A percentile compares a stretch with the other conserved stretches of the same genome.
Conservation (phyloP, 306 rosid species). For the Vigna trinervia region DNA sequence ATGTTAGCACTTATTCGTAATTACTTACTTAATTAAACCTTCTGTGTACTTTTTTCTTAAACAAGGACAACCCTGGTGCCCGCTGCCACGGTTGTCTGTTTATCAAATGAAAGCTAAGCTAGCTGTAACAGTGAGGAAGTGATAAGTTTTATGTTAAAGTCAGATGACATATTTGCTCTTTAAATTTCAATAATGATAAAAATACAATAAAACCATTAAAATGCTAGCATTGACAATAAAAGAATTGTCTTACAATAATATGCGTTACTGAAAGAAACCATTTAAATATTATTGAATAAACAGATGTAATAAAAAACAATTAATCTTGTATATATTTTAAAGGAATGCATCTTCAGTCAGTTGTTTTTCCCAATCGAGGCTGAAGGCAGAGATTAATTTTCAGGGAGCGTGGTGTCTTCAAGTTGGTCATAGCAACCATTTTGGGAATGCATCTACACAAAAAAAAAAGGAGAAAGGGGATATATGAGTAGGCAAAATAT, state of each 20-base stretch:
- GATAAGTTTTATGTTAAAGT: no score
- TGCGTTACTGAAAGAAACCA: constrained; percentile 26
- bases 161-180: background rate
- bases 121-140: background rate
- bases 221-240: background rate
- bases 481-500: constrained; percentile 18
- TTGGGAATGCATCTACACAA: constrained; percentile 48
- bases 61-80: no score
- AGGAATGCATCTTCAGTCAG: constrained; percentile 33
- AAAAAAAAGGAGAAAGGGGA: constrained; percentile 13
- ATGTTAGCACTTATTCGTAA: no score
- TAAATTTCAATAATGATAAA: background rate
- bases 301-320: constrained; percentile 32
- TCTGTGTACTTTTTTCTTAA: no score
- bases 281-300: constrained; percentile 39
- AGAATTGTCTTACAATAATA: background rate
- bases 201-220: background rate
- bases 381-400: constrained; percentile 33
- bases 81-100: no score
- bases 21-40: no score
- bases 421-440: constrained; percentile 39
- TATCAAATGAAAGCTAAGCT: background rate
- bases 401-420: constrained; percentile 50
- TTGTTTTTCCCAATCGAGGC: background rate
- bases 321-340: background rate